A percentile compares a stretch with the other conserved stretches of the same genome.
Conservation (phyloP, 2,329 filamentous ascomycete species). For the Incumbomyces lentus region DNA sequence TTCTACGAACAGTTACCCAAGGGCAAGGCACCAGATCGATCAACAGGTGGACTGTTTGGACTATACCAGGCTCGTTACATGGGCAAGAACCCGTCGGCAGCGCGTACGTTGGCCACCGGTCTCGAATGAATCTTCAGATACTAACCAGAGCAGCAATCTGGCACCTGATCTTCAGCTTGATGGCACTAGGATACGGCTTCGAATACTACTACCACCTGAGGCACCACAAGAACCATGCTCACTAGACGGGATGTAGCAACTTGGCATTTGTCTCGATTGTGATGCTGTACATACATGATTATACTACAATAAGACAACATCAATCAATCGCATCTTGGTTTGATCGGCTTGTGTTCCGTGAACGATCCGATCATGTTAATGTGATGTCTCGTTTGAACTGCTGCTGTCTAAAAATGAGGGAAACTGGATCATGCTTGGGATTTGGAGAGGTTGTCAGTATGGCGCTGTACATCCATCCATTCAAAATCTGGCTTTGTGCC, state of each 20-base stretch:
- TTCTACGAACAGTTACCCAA: conserved; percentile 99
- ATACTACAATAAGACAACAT: not conserved
- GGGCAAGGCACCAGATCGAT: conserved; percentile 71
- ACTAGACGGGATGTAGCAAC: conserved; percentile 41
- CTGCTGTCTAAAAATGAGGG: too few relatives aligned
- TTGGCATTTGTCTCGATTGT: not conserved
- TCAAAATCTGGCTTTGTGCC: too few relatives aligned
- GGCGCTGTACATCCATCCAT: too few relatives aligned
- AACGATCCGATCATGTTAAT: too few relatives aligned
- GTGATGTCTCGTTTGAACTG: too few relatives aligned
- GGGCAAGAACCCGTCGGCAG: conserved; percentile 79
- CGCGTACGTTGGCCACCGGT: conserved; percentile 56
- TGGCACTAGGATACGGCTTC: conserved; percentile 82
- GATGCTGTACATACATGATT: conserved; percentile 4
- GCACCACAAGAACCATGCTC: conserved; percentile 99
- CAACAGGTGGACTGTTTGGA: conserved; percentile 72
- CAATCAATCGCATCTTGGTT: too few relatives aligned
- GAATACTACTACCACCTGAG: conserved; percentile 99
- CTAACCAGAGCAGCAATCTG: conserved; percentile 57
- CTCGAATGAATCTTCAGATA: conserved; percentile 12
- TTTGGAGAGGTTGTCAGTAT: too few relatives aligned
- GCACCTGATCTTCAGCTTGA: conserved; percentile 68
- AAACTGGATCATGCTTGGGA: too few relatives aligned
- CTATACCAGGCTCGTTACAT: conserved; percentile 85
- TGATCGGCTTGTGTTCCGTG: too few relatives aligned